Evolutionary conservation across 352 stramenopile species (phyloP), one percentile per base, ranked within the genome.

Genomic region (Thraustochytrium sp.): DNA sequence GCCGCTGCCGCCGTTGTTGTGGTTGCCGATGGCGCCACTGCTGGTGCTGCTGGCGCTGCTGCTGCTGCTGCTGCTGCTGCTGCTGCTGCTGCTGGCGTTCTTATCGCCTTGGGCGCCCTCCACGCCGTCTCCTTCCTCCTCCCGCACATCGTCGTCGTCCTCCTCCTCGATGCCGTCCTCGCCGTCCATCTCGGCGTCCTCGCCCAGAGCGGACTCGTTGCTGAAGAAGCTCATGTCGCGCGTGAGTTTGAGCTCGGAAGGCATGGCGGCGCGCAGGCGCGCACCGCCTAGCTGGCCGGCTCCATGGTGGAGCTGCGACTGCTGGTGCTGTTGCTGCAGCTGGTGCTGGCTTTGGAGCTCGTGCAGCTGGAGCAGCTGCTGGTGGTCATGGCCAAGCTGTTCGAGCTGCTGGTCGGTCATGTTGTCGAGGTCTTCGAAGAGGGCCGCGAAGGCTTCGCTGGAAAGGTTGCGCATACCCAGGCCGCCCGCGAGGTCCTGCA

Each of bases 361-460:
- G 59, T 31, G 13, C 40, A 21, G 26, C 59, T 9, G 40, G 8
- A 44, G 59, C 59, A 18, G 59, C 5, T 29, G 59, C 26, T 44
- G 59, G n/a, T 23, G 18, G 48, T 55, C n/a, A 18, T n/a, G 18
- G 48, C 48, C 16, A n/a, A 55, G n/a, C 48, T n/a, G 48, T 55
- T 55, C 48, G 48, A 55, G n/a, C n/a, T n/a, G n/a, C n/a, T n/a
- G n/a, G n/a, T n/a, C n/a, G n/a, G n/a, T n/a, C 48, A 26, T 29
- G 40, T 44, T 11, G 53, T 80, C 68, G 23, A 80, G 53, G 21
- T 80, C 68, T 18, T 34, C 31, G 31, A 80, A 80, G n/a, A 80
- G 53, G 21, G 68, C 46, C 16, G 68, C 68, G 46, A 80, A 80
- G 13, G 68, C 37, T 26, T 80, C 68, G n/a, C 68, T 80, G 8